Evolutionary conservation across 331 rosid genomes (phyloP).

Genomic region (Malus hybrid): DNA sequence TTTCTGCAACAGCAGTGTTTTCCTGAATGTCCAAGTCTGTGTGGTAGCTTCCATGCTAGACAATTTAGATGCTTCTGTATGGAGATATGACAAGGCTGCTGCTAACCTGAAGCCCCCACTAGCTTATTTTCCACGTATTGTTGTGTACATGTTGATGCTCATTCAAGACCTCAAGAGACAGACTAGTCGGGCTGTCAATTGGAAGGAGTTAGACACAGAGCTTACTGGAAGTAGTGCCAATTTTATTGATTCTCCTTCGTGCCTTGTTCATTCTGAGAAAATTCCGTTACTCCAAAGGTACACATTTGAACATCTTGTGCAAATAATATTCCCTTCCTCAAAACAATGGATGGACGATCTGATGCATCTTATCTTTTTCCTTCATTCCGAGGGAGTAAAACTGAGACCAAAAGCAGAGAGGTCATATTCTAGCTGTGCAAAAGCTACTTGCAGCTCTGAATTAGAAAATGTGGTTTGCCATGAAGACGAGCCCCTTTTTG

Average conservation of each 20-base stretch:
- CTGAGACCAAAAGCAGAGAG: constrained; percentile 77
- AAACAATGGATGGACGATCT: constrained; percentile 71
- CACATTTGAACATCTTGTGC: constrained; percentile 62
- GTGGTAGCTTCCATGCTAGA: constrained; percentile 64
- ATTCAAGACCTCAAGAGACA: constrained; percentile 61
- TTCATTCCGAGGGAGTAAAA: constrained; percentile 86
- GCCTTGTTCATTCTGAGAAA: constrained; percentile 47
- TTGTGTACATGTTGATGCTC: constrained; percentile 47
- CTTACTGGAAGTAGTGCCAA: constrained; percentile 30
- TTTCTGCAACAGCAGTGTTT: constrained; percentile 57
- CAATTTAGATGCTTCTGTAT: constrained; percentile 74
- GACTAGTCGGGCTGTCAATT: constrained; percentile 44
- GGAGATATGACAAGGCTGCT: constrained; percentile 63
- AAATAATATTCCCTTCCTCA: constrained; percentile 69
- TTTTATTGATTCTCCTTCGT: constrained; percentile 35
- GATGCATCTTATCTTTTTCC: constrained; percentile 70
- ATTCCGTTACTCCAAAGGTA: constrained; percentile 60
- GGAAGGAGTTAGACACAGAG: constrained; percentile 44
- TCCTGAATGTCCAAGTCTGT: constrained; percentile 76
- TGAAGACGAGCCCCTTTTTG: constrained; percentile 97
- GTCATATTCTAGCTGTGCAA: constrained; percentile 66
- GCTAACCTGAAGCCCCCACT: constrained; percentile 66
- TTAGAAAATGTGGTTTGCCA: constrained; percentile 68
- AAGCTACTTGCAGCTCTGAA: constrained; percentile 61
- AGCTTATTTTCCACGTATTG: constrained; percentile 66